These are phyloP conservation scores for Ilyonectria robusta DNA, from an alignment of 2,329 filamentous ascomycete species.

Conservation along the genomic window DNA sequence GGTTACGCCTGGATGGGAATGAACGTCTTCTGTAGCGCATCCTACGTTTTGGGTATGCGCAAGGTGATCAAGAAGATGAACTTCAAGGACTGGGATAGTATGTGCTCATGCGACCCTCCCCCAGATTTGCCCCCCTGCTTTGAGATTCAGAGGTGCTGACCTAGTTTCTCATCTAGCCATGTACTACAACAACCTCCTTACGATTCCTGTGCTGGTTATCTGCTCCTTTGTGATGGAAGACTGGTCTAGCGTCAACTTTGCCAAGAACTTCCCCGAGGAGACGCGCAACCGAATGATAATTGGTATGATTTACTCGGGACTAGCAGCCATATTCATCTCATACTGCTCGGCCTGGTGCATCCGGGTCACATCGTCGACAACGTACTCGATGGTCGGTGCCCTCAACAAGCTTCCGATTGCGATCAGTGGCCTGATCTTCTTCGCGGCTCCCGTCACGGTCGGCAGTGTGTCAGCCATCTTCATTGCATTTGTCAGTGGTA, in stretches of 20 bases:
- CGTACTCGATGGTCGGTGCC: slow-evolving; percentile 98
- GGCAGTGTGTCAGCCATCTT: slow-evolving; percentile 93
- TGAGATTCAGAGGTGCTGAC: slow-evolving; percentile 48
- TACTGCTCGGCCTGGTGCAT: slow-evolving; percentile 99
- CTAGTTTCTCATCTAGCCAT: slow-evolving; percentile 75
- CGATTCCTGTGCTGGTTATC: slow-evolving; percentile 90
- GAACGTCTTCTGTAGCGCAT: slow-evolving; percentile 95
- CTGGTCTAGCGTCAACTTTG: slow-evolving; percentile 89
- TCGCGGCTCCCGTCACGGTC: slow-evolving; percentile 92
- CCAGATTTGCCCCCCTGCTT: not conserved
- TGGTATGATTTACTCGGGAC: slow-evolving; percentile 94
- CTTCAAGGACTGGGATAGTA: slow-evolving; percentile 99
- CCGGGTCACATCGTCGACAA: slow-evolving; percentile 95
- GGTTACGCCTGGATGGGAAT: slow-evolving; percentile 98
- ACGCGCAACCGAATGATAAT: slow-evolving; percentile 84
- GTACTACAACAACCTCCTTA: slow-evolving; percentile 99
- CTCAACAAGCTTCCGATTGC: slow-evolving; percentile 98
- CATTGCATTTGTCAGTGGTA: slow-evolving; percentile 91
- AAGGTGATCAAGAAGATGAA: slow-evolving; percentile 99
- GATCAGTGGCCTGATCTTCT: slow-evolving; percentile 92
- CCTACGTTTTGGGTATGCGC: slow-evolving; percentile 92
- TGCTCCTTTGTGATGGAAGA: slow-evolving; percentile 89
- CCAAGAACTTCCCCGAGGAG: slow-evolving; percentile 89
- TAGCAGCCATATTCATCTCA: slow-evolving; percentile 97
- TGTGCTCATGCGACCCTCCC: slow-evolving; percentile 53